These are phyloP conservation scores for Botrytis paeoniae DNA, from an alignment of 2,329 filamentous ascomycete genomes.

Conservation along the genomic window DNA sequence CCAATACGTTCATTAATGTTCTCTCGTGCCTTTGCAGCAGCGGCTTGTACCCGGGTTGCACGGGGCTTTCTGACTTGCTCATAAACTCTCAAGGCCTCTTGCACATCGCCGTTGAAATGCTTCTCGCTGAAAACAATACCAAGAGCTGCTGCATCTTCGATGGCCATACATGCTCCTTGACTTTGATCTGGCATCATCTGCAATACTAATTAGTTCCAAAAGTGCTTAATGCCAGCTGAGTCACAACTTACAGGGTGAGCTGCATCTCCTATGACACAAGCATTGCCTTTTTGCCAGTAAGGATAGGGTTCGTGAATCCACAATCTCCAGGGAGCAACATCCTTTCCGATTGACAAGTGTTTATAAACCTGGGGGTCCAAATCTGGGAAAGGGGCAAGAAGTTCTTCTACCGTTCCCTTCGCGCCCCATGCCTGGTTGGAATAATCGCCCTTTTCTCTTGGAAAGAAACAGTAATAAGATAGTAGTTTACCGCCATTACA, in stretches of 20 bases:
- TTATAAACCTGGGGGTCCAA: constrained; percentile 55
- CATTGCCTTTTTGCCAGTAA: constrained; percentile 49
- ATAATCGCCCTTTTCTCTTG: constrained; percentile 57
- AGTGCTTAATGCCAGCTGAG: neutral
- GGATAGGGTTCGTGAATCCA: constrained; percentile 63
- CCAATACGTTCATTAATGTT: constrained; percentile 64
- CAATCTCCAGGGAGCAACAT: constrained; percentile 64
- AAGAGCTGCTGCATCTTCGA: constrained; percentile 43
- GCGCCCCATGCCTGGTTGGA: constrained; percentile 57
- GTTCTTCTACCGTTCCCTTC: constrained; percentile 53
- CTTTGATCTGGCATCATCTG: constrained; percentile 66
- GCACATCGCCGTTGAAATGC: constrained; percentile 47
- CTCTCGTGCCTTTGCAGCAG: constrained; percentile 55
- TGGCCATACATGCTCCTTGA: constrained; percentile 50
- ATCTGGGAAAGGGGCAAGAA: constrained; percentile 58
- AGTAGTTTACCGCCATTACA: constrained; percentile 64
- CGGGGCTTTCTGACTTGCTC: constrained; percentile 52
- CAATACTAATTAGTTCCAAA: neutral
- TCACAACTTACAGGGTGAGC: constrained; percentile 49
- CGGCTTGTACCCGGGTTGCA: constrained; percentile 54
- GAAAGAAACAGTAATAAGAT: constrained; percentile 70
- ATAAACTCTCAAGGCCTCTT: constrained; percentile 49
- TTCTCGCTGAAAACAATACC: constrained; percentile 39
- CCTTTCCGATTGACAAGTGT: constrained; percentile 58
- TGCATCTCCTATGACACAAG: constrained; percentile 63